Evolutionary conservation across 2,329 filamentous ascomycete species (phyloP).

Genomic region (Fusarium xyrophilum): DNA sequence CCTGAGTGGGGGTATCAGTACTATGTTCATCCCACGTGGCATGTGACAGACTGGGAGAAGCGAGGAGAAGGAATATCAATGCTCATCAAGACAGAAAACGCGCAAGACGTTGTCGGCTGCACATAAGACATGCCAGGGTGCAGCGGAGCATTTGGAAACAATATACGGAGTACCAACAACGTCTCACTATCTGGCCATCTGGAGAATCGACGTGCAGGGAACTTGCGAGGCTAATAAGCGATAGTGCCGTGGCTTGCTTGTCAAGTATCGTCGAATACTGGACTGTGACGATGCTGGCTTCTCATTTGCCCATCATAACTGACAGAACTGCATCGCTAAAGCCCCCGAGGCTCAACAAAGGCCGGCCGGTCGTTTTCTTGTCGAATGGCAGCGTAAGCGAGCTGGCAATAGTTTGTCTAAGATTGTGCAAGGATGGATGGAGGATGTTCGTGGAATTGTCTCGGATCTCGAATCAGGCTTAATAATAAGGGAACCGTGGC

Average conservation of each 20-base stretch:
- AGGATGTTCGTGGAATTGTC: conserved; percentile 17
- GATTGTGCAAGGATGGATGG: conserved; percentile 1
- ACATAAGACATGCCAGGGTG: not conserved
- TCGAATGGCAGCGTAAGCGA: conserved; percentile 18
- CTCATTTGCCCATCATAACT: conserved; percentile 37
- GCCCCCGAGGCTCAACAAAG: conserved; percentile 14
- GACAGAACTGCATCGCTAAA: conserved; percentile 31
- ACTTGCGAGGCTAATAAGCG: conserved; percentile 34
- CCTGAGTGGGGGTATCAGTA: conserved; percentile 20
- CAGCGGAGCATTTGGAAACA: not conserved
- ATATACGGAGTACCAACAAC: not conserved
- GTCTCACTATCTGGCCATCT: conserved; percentile 10
- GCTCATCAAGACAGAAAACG: not conserved
- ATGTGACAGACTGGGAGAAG: conserved; percentile 31
- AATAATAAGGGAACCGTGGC: conserved; percentile 11
- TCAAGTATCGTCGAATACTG: conserved; percentile 38
- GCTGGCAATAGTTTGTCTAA: not conserved
- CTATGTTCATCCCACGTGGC: conserved; percentile 37
- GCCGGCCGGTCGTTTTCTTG: conserved; percentile 14
- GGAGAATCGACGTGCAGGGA: conserved; percentile 11
- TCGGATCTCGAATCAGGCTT: conserved; percentile 27
- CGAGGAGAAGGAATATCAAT: conserved; percentile 17
- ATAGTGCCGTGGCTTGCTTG: conserved; percentile 29
- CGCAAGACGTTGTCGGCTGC: not conserved
- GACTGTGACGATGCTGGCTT: conserved; percentile 31